Conservation (phyloP, 306 rosid species). For the Urtica urens region DNA sequence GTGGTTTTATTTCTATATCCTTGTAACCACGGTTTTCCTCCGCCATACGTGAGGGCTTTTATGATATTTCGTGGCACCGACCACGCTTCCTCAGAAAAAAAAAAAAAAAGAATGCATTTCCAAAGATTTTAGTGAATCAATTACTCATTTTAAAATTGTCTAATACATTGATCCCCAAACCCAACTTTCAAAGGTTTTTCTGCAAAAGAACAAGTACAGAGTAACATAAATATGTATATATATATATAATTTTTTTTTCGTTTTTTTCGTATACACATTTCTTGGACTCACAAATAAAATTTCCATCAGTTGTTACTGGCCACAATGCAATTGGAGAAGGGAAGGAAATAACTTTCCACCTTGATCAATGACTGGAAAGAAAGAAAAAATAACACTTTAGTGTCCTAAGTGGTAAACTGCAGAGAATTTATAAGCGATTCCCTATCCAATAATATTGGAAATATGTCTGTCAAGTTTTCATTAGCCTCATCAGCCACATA, state of each 20-base stretch:
- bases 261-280: not conserved
- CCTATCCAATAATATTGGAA: not conserved
- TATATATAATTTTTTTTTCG: not conserved
- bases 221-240: not conserved
- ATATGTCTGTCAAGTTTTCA: not conserved
- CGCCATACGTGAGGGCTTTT: too few species aligned
- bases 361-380: slow-evolving; percentile 1
- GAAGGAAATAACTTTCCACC: not conserved
- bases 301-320: slow-evolving; percentile 5
- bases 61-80: too few species aligned
- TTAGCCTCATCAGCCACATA: not conserved
- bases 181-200: not conserved
- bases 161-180: too few species aligned
- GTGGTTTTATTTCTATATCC: too few species aligned
- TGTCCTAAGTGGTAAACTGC: not conserved
- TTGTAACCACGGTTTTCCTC: too few species aligned
- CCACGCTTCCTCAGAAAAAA: too few species aligned
- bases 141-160: not conserved
- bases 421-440: not conserved
- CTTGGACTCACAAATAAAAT: not conserved
- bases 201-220: not conserved
- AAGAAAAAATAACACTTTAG: not conserved
- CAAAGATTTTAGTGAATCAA: not conserved
- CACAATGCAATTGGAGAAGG: not conserved
- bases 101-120: too few species aligned